Percentiles rank a stretch among this genome's conserved stretches.
Conservation (phyloP, 1,284 basidiomycete species). For the Anthracocystis setariae region DNA sequence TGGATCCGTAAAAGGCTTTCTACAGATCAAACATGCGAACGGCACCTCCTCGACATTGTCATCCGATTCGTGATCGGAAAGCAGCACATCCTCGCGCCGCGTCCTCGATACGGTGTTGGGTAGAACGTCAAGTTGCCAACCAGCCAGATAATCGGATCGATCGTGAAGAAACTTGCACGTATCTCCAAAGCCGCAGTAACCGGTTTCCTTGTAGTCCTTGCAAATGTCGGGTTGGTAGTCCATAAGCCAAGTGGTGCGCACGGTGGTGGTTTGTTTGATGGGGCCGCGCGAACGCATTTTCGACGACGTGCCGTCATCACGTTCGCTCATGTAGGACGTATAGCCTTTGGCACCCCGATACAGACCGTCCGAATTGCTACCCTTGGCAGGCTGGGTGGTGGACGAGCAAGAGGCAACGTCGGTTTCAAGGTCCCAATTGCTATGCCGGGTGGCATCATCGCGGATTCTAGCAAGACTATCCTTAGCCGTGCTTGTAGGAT, state of each 20-base stretch:
- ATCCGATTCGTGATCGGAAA: conserved; percentile 36
- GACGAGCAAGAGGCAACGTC: too few relatives aligned
- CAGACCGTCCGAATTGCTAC: conserved; percentile 78
- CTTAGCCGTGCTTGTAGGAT: background rate
- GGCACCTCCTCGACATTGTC: conserved; percentile 84
- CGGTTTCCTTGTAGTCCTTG: conserved; percentile 99
- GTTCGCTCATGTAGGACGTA: conserved; percentile 77
- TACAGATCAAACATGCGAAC: conserved; percentile 95
- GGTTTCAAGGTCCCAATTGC: conserved; percentile 69
- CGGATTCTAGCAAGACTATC: conserved; percentile 54
- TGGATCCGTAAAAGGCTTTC: conserved; percentile 92
- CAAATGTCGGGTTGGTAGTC: conserved; percentile 99
- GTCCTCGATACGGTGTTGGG: conserved; percentile 50
- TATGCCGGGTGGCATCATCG: conserved; percentile 68
- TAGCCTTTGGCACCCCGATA: conserved; percentile 88
- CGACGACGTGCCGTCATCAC: conserved; percentile 78
- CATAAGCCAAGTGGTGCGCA: conserved; percentile 91
- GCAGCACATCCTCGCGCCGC: conserved; percentile 41
- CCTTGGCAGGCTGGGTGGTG: background rate
- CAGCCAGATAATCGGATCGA: conserved; percentile 84
- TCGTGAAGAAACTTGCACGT: conserved; percentile 79
- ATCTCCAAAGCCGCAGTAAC: conserved; percentile 98
- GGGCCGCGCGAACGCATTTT: conserved; percentile 77
- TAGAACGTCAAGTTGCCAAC: conserved; percentile 83
- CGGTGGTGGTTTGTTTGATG: conserved; percentile 73